phyloP scores from a whole-genome alignment of 768 basidiomycete species.

The Neoboletus subvelutipes region DNA sequence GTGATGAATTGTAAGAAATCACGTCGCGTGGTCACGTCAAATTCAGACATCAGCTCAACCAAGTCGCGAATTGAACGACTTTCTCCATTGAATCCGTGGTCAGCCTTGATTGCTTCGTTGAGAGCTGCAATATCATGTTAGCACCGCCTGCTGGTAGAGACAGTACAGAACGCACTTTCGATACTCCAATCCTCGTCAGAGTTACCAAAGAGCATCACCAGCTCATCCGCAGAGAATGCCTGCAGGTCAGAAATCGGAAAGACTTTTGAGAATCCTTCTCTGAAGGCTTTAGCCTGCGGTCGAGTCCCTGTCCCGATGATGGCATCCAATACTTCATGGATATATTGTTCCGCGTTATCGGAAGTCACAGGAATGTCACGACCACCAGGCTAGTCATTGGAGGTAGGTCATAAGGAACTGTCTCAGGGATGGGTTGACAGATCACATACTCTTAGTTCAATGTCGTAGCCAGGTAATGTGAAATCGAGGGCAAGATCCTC shows the following conservation, averaged over 20 bases:
- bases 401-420: not conserved
- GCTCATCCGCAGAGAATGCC: slow-evolving; percentile 90
- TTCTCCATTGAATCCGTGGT: slow-evolving; percentile 97
- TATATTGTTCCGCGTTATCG: slow-evolving; percentile 87
- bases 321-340: slow-evolving; percentile 81
- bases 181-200: slow-evolving; percentile 96
- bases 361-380: slow-evolving; percentile 78
- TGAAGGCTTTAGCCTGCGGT: slow-evolving; percentile 86
- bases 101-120: slow-evolving; percentile 88
- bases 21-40: slow-evolving; percentile 70
- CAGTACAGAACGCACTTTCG: slow-evolving; percentile 64
- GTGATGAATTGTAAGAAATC: slow-evolving; percentile 96
- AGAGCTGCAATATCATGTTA: slow-evolving; percentile 54
- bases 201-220: slow-evolving; percentile 95
- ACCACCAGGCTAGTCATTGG: slow-evolving; percentile 63
- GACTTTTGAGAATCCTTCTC: slow-evolving; percentile 92
- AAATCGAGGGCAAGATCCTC: slow-evolving; percentile 94
- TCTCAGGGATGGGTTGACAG: not conserved
- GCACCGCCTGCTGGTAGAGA: not conserved
- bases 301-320: slow-evolving; percentile 80
- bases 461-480: slow-evolving; percentile 93
- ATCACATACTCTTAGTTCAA: slow-evolving; percentile 75
- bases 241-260: slow-evolving; percentile 90
- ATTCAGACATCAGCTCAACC: slow-evolving; percentile 82
- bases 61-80: slow-evolving; percentile 88